Percentiles rank a stretch among this genome's conserved stretches.
These are phyloP conservation scores for Meripilus lineatus DNA, from an alignment of 1,284 basidiomycete species.

Conservation along the genomic window DNA sequence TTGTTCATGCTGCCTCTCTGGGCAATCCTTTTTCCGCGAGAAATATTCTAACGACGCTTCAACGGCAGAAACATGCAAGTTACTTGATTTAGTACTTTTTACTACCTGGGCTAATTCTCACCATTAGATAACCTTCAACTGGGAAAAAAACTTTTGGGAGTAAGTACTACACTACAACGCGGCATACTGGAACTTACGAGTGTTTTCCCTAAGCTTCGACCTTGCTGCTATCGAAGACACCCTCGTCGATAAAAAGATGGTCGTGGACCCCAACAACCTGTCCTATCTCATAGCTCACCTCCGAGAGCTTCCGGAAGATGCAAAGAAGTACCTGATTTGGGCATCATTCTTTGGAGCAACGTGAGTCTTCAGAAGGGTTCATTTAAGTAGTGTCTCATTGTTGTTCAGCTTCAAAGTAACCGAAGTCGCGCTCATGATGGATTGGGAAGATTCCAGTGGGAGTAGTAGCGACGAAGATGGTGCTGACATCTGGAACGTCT, in stretches of 20 bases:
- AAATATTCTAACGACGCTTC: constrained; percentile 53
- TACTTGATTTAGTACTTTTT: constrained; percentile 4
- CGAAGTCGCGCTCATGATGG: constrained; percentile 66
- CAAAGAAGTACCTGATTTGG: constrained; percentile 61
- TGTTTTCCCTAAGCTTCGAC: constrained; percentile 39
- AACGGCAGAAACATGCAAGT: constrained; percentile 52
- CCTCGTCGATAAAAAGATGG: constrained; percentile 42
- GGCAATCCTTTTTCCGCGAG: constrained; percentile 66
- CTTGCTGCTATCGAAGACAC: constrained; percentile 50
- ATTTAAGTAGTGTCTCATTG: constrained; percentile 2
- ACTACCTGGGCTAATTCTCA: constrained; percentile 6
- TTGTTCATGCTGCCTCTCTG: constrained; percentile 51
- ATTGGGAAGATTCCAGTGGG: constrained; percentile 56
- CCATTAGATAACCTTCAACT: constrained; percentile 55
- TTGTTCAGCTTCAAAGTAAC: constrained; percentile 57
- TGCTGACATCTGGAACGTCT: constrained; percentile 47
- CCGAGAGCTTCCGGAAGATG: constrained; percentile 57
- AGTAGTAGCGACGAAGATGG: constrained; percentile 49
- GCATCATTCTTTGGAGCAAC: constrained; percentile 67
- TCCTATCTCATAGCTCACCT: constrained; percentile 57
- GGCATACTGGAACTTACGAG: constrained; percentile 1
- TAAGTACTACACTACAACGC: constrained; percentile 27
- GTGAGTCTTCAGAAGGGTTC: constrained; percentile 29
- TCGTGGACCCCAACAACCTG: constrained; percentile 53
- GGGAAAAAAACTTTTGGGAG: constrained; percentile 60